These are phyloP conservation scores for Alisma plantagoaquatica DNA, from an alignment of 106 monocot species.

Conservation along the genomic window DNA sequence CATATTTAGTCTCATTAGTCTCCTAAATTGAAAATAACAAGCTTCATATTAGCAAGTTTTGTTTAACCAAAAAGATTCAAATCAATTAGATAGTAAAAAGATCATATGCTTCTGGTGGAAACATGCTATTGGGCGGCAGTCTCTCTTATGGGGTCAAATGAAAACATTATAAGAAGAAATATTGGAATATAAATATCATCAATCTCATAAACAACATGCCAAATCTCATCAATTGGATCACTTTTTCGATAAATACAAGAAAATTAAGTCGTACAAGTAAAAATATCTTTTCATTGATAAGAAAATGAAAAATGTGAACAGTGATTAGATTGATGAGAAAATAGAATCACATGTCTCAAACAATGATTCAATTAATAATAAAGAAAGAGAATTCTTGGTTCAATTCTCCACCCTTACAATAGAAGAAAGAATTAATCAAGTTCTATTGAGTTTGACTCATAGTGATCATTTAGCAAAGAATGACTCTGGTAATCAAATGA, in stretches of 20 bases:
- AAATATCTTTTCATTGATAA: slow-evolving; percentile 3
- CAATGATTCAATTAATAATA: slow-evolving; percentile 3
- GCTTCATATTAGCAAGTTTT: too few relatives aligned
- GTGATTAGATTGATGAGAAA: slow-evolving; percentile 3
- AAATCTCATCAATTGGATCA: slow-evolving; percentile 3
- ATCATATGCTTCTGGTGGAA: too few relatives aligned
- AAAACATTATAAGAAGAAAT: too few relatives aligned
- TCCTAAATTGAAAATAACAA: too few relatives aligned
- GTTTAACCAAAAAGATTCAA: too few relatives aligned
- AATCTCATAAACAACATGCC: neutral
- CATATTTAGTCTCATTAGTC: too few relatives aligned
- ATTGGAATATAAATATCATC: slow-evolving; percentile 4
- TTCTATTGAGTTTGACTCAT: slow-evolving; percentile 20
- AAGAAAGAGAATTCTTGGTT: slow-evolving; percentile 11
- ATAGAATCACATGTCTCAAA: slow-evolving; percentile 5
- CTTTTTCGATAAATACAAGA: slow-evolving; percentile 4
- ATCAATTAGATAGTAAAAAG: too few relatives aligned
- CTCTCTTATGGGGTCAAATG: too few relatives aligned
- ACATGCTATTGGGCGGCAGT: too few relatives aligned
- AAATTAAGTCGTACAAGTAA: too few relatives aligned
- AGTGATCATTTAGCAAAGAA: slow-evolving; percentile 22
- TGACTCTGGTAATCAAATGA: slow-evolving; percentile 9
- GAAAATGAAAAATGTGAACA: slow-evolving; percentile 2
- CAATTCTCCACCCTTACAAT: neutral
- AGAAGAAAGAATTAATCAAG: slow-evolving; percentile 12